These are phyloP conservation scores for Fusarium sp. DNA, from an alignment of 2,329 filamentous ascomycete genomes.

Conservation along the genomic window DNA sequence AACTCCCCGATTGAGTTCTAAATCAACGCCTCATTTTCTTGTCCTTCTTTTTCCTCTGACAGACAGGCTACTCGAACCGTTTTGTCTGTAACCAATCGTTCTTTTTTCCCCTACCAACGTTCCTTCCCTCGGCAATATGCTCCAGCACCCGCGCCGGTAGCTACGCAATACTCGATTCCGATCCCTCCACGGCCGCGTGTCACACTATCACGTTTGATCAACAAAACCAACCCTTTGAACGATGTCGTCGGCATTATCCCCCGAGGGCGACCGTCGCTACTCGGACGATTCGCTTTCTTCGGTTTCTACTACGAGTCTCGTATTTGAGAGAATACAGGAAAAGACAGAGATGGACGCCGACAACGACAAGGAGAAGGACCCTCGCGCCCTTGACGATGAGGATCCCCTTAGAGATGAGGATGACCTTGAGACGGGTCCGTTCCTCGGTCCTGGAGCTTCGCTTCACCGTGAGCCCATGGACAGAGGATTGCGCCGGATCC, in stretches of 20 bases:
- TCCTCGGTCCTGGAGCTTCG: constrained; percentile 56
- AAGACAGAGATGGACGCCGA: constrained; percentile 52
- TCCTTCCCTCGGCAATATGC: constrained; percentile 36
- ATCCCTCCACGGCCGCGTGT: constrained; percentile 7
- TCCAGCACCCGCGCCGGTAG: constrained; percentile 22
- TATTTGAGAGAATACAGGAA: constrained; percentile 82
- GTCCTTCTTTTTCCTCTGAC: constrained; percentile 4
- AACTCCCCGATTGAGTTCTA: constrained; percentile 37
- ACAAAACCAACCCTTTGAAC: constrained; percentile 8
- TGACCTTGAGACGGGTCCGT: constrained; percentile 65
- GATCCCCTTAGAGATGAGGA: constrained; percentile 53
- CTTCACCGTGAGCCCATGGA: constrained; percentile 70
- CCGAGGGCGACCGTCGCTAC: constrained; percentile 37
- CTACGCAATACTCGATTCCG: neutral
- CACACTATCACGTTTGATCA: constrained; percentile 9
- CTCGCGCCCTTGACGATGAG: constrained; percentile 58
- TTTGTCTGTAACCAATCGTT: constrained; percentile 19
- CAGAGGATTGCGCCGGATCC: constrained; percentile 69
- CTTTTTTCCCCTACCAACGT: neutral
- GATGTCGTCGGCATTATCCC: constrained; percentile 32
- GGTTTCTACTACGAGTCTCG: constrained; percentile 84
- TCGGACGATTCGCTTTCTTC: constrained; percentile 76
- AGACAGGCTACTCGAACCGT: neutral
- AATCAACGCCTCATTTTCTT: constrained; percentile 18
- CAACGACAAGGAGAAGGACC: constrained; percentile 44